Conservation (phyloP, 768 basidiomycete genomes). For the Lentinula raphanica region DNA sequence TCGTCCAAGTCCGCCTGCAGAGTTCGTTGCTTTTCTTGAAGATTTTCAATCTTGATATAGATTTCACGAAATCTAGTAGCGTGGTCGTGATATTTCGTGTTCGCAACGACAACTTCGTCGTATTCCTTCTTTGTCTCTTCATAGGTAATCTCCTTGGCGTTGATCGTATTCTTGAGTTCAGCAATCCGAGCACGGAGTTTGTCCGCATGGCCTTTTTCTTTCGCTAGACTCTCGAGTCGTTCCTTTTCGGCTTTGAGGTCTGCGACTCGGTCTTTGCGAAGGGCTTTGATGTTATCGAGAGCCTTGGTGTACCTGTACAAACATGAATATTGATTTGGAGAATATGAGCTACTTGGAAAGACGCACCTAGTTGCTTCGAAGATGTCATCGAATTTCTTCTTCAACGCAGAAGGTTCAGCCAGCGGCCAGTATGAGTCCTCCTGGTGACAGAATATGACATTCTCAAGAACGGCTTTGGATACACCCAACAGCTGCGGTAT, state of each 20-base stretch:
- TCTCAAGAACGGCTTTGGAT: constrained; percentile 96
- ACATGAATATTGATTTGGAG: not conserved
- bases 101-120: constrained; percentile 61
- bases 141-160: constrained; percentile 66
- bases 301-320: constrained; percentile 87
- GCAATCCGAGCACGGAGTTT: constrained; percentile 66
- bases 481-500: constrained; percentile 93
- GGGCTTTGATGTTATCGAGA: constrained; percentile 81
- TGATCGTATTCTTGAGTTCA: constrained; percentile 56
- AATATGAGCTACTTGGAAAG: not conserved
- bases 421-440: constrained; percentile 99
- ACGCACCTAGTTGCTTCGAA: constrained; percentile 92
- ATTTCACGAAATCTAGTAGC: constrained; percentile 84
- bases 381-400: constrained; percentile 99
- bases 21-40: constrained; percentile 58
- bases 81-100: constrained; percentile 74
- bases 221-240: constrained; percentile 66
- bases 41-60: constrained; percentile 62
- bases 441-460: constrained; percentile 99
- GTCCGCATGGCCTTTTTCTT: constrained; percentile 83
- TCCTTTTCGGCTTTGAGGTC: constrained; percentile 94
- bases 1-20: constrained; percentile 58
- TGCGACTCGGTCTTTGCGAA: constrained; percentile 85
- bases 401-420: constrained; percentile 81
- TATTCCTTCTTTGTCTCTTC: constrained; percentile 66